Evolutionary conservation across 2,329 filamentous ascomycete species (phyloP).

Genomic region (Emmonsia crescens): DNA sequence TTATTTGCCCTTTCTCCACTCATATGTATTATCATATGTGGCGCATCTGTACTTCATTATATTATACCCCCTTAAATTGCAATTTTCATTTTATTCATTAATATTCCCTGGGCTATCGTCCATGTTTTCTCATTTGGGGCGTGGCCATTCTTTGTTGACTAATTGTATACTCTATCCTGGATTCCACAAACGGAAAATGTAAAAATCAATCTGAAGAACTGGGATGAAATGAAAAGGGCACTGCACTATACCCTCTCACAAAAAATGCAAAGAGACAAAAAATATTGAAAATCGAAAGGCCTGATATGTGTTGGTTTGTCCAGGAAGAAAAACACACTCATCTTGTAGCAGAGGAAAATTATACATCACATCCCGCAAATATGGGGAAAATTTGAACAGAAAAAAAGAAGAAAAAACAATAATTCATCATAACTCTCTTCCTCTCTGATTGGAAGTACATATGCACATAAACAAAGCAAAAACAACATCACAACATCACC

Average conservation of each 20-base stretch:
- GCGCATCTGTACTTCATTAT: background rate
- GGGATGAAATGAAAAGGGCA: background rate
- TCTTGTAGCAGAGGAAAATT: background rate
- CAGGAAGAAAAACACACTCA: background rate
- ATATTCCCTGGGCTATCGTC: background rate
- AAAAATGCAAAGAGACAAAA: background rate
- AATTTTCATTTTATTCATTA: background rate
- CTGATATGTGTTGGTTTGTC: background rate
- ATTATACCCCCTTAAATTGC: background rate
- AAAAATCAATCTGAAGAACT: background rate
- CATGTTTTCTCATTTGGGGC: background rate
- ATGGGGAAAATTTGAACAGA: background rate
- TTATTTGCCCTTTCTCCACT: background rate
- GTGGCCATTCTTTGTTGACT: background rate
- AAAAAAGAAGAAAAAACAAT: background rate
- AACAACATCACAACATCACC: background rate
- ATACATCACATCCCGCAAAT: background rate
- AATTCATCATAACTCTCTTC: background rate
- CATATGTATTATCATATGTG: background rate
- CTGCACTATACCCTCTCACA: background rate
- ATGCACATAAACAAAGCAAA: background rate
- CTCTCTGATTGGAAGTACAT: background rate
- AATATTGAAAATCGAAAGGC: background rate
- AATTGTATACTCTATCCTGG: background rate
- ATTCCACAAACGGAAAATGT: background rate